A percentile compares a stretch with the other conserved stretches of the same genome.
phyloP scores from a whole-genome alignment of 306 rosid species.

The Ormosia emarginata region DNA sequence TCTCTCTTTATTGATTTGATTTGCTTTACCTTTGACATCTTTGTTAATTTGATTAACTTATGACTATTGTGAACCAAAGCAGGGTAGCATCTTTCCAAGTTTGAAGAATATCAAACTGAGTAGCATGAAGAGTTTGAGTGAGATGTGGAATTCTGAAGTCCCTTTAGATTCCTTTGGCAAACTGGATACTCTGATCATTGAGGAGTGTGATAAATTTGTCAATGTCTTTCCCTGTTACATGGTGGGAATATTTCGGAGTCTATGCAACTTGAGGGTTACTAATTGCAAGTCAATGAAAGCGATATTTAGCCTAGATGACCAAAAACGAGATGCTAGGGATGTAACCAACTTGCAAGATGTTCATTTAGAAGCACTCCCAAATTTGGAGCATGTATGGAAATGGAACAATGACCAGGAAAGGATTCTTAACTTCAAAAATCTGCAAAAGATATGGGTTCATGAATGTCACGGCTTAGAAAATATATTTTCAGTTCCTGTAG shows the following conservation, averaged over 20 bases:
- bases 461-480: not conserved
- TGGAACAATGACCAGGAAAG: not conserved
- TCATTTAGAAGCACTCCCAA: constrained; percentile 8
- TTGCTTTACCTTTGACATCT: not conserved
- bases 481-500: constrained; percentile 16
- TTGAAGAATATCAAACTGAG: constrained; percentile 9
- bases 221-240: not conserved
- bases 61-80: not conserved
- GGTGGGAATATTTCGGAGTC: not conserved
- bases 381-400: constrained; percentile 13
- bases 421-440: not conserved
- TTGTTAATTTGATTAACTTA: not conserved
- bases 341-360: not conserved
- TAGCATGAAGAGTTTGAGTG: not conserved
- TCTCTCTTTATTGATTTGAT: not conserved
- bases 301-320: not conserved
- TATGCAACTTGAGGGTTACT: constrained; percentile 7
- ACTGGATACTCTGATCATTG: not conserved
- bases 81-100: not conserved
- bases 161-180: not conserved
- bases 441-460: not conserved
- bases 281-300: not conserved
- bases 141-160: not conserved
- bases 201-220: not conserved
- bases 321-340: not conserved